Conservation (phyloP, 2,329 filamentous ascomycete genomes). For the Monilinia vaccinii-corymbosi region DNA sequence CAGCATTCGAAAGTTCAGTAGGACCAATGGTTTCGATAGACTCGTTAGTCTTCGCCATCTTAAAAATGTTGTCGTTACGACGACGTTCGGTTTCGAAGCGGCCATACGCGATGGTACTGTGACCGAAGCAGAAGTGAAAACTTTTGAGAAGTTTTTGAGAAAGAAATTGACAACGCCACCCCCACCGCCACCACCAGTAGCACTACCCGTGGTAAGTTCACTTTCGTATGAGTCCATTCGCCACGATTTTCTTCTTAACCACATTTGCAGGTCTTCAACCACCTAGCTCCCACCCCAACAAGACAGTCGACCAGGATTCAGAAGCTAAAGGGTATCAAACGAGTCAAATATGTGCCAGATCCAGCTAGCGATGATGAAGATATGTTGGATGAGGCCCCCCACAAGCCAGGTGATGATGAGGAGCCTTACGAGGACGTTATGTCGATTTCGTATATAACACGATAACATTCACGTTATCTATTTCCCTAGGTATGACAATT, state of each 20-base stretch:
- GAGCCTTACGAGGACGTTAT: background rate
- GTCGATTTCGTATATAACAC: background rate
- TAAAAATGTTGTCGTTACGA: constrained; percentile 14
- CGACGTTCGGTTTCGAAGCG: background rate
- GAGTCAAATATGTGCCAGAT: constrained; percentile 1
- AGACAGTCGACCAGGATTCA: background rate
- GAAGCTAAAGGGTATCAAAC: background rate
- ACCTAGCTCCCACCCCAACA: background rate
- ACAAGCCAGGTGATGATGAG: background rate
- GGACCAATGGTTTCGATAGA: constrained; percentile 14
- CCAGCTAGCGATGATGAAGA: background rate
- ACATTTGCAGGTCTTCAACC: background rate
- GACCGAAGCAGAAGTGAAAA: background rate
- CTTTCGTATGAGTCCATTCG: background rate
- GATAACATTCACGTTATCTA: background rate
- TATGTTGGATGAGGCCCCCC: background rate
- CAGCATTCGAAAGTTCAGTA: constrained; percentile 13
- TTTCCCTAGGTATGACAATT: background rate
- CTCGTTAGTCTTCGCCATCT: constrained; percentile 14
- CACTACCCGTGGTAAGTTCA: background rate
- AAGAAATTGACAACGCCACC: background rate
- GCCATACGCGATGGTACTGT: background rate
- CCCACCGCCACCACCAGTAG: background rate
- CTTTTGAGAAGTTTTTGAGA: constrained; percentile 3
- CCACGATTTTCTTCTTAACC: background rate